Evolutionary conservation across 495 filamentous ascomycete genomes (phyloP), one percentile per base, ranked within the genome.

Genomic region (Penicillium mononematosum): DNA sequence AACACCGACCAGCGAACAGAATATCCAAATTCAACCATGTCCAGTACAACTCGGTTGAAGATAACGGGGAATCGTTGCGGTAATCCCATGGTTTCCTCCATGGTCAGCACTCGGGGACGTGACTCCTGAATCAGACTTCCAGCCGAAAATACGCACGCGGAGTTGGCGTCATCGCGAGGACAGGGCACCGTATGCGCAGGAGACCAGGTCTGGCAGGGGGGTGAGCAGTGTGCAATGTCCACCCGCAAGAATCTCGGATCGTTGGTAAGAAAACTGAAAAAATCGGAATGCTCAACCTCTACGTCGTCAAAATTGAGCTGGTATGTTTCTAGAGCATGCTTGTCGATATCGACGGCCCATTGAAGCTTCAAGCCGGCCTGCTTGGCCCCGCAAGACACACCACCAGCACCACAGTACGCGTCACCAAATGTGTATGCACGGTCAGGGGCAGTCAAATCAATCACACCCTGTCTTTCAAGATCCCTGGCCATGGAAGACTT

Each of bases 151-250:
- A 93, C 71, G 1, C 86, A 82, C 0, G 87, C 86, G 0, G 82
- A 83, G 54, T 96, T 96, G 6, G 69, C 75, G 3, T 92, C 90
- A 46, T 95, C 91, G 38, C 89, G 78, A 10, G 78, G 73, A 1
- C 84, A 82, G 0, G 75, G 60, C 3, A 78, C 69, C 0, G 89
- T 93, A 55, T 96, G 89, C 0, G 88, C 89, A 0, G 85, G 83
- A 0, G 89, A 95, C 70, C 87, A 96, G 7, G 82, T 83, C 57
- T 94, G 89, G 49, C 93, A 98, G 0, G 93, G 92, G 0, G 91
- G 90, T 0, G 89, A 94, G 0, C 93, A 68, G 53, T 97, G 92
- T 2, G 88, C 74, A 19, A 96, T 75, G 61, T 96, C 91, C 0
- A 90, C 81, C 22, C 64, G 65, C 17, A 74, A 50, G 50, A 72